These are phyloP conservation scores for Pulveroboletus sp. DNA, from an alignment of 768 basidiomycete genomes.

Conservation along the genomic window DNA sequence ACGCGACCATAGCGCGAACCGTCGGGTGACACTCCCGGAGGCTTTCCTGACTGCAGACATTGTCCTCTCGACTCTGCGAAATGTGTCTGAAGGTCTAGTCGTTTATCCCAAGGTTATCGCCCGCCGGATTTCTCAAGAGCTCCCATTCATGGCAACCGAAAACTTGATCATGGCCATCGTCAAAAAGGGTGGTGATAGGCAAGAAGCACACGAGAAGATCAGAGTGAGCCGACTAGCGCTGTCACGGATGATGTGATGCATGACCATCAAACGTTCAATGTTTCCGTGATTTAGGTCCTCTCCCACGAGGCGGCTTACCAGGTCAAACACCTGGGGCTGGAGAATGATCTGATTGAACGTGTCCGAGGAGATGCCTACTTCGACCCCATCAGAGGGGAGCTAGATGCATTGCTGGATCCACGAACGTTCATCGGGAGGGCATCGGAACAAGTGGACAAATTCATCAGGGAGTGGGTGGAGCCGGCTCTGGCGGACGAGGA, in stretches of 20 bases:
- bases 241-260: constrained; percentile 14
- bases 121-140: constrained; percentile 85
- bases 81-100: constrained; percentile 97
- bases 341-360: constrained; percentile 93
- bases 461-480: constrained; percentile 80
- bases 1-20: constrained; percentile 68
- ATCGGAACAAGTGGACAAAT: constrained; percentile 89
- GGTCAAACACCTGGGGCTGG: constrained; percentile 90
- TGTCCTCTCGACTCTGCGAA: constrained; percentile 90
- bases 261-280: constrained; percentile 4
- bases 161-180: constrained; percentile 99
- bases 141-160: constrained; percentile 99
- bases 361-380: constrained; percentile 83
- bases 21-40: constrained; percentile 92
- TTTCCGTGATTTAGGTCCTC: constrained; percentile 52
- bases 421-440: constrained; percentile 89
- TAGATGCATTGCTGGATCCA: constrained; percentile 80
- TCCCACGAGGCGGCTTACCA: constrained; percentile 93
- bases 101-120: constrained; percentile 96
- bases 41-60: constrained; percentile 97
- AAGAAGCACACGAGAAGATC: constrained; percentile 96
- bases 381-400: constrained; percentile 73
- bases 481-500: constrained; percentile 70
- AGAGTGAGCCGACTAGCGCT: constrained; percentile 45
- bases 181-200: constrained; percentile 89